phyloP scores from a whole-genome alignment of 179 eudicot species.

The Beta macrorhiza region DNA sequence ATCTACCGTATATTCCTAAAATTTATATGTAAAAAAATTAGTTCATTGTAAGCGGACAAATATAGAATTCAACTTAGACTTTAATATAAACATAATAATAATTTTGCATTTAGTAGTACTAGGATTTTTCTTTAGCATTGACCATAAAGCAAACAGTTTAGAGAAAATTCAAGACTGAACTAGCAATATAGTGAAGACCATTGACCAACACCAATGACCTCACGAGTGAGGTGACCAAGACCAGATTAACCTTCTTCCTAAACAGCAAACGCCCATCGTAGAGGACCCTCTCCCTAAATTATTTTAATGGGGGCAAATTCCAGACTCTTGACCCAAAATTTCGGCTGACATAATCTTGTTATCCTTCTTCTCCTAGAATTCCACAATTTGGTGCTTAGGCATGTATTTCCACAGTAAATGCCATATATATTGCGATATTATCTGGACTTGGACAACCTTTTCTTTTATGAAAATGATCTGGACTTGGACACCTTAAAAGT shows the following conservation, averaged over 20 bases:
- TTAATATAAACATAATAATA: too few relatives aligned
- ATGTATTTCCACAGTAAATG: not conserved
- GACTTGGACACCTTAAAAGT: not conserved
- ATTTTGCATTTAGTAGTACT: not conserved
- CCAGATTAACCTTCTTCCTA: not conserved
- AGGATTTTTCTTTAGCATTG: not conserved
- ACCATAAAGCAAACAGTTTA: not conserved
- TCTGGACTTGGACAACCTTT: not conserved
- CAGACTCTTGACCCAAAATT: not conserved
- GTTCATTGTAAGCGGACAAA: not conserved
- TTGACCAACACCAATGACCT: not conserved
- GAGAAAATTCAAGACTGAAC: not conserved
- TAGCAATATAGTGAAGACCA: not conserved
- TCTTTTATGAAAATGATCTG: not conserved
- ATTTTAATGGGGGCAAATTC: not conserved
- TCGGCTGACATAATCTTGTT: not conserved
- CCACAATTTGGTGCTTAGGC: constrained; percentile 6
- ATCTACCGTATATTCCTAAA: constrained; percentile 52
- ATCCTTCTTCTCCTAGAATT: not conserved
- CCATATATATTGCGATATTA: not conserved
- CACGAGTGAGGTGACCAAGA: too few relatives aligned
- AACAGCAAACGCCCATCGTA: not conserved
- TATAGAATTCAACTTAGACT: not conserved
- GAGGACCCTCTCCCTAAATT: not conserved
- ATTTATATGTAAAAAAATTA: not conserved